Conservation (phyloP, 441 rosid species). For the Croton setiger region DNA sequence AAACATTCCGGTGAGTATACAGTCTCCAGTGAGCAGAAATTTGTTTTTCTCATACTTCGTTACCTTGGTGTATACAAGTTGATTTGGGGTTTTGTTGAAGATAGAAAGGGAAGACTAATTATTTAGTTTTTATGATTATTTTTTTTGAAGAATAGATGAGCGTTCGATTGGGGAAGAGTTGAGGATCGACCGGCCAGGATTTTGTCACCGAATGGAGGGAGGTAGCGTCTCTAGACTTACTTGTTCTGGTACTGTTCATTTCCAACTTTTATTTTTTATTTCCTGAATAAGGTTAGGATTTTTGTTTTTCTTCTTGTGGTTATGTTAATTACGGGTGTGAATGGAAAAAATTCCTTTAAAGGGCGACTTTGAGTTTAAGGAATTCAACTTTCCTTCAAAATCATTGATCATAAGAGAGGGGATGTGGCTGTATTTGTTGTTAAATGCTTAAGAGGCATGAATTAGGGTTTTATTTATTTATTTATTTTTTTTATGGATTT, state of each 20-base stretch:
- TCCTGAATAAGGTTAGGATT: constrained; percentile 18
- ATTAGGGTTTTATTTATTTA: constrained; percentile 15
- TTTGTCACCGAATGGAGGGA: constrained; percentile 99
- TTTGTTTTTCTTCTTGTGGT: background rate
- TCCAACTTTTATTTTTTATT: constrained; percentile 36
- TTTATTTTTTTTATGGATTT: background rate
- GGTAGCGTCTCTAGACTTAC: constrained; percentile 97
- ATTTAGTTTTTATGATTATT: constrained; percentile 20
- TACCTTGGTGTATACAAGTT: background rate
- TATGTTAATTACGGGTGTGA: background rate
- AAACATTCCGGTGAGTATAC: constrained; percentile 34
- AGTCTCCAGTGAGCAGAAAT: background rate
- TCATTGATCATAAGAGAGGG: background rate
- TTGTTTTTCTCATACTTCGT: background rate
- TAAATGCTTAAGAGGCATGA: background rate
- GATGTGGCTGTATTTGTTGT: background rate
- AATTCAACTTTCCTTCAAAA: background rate
- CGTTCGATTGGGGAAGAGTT: constrained; percentile 54
- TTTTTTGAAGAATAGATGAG: constrained; percentile 47
- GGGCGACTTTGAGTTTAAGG: constrained; percentile 17
- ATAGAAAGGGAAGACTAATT: constrained; percentile 1
- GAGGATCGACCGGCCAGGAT: constrained; percentile 62
- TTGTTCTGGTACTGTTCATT: constrained; percentile 87
- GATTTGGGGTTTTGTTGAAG: constrained; percentile 13
- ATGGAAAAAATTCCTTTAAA: constrained; percentile 3